Base-by-base conservation (phyloP, 257 asterid genomes). In the Plantago ovata region DNA sequence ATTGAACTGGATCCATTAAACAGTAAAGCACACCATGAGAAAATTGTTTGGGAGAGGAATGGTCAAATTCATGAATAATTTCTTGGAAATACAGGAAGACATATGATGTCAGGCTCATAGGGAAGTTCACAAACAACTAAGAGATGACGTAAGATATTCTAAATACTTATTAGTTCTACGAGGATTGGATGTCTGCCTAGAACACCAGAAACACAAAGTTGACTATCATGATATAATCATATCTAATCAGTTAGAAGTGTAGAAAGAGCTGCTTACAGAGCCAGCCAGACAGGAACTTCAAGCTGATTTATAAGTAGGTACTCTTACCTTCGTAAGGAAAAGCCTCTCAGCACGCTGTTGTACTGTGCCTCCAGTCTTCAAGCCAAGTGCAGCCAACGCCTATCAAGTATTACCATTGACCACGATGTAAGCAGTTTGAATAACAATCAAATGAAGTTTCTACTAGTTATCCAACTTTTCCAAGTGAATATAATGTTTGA, bases 291-390 rank as follows among this genome's bases (percentile, higher is more conserved):
- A 50, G 1, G 4, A 22, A 16, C 28, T 20, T 15, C n/a, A n/a
- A n/a, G 10, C 8, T 20, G 12, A 50, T 44, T 43, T 20, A 23
- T 16, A 12, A 0, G 38, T 43, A 48, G 6, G 24, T 15, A 44
- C 10, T 49, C 85, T 58, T 62, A 92, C 99, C 95, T 89, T 93
- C 36, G 88, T 84, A 66, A 82, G 89, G 71, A 84, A 86, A 66
- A 82, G 86, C 79, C 99, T 86, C 79, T 93, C 94, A 19, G 97
- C 97, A 66, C 97, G 97, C 81, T 89, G 96, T 70, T 74, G 77
- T 63, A 83, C 53, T 11, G 99, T 93, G 33, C 97, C 99, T 53
- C 99, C 99, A 1, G 92, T 69, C 78, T 93, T 93, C 84, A 93
- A 75, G 61, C 99, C 96, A 63, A 86, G 80, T 33, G 88, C 84